Evolutionary conservation across 2,329 filamentous ascomycete species (phyloP), one percentile per base, ranked within the genome.

Genomic region (Ambrosiella xylebori): DNA sequence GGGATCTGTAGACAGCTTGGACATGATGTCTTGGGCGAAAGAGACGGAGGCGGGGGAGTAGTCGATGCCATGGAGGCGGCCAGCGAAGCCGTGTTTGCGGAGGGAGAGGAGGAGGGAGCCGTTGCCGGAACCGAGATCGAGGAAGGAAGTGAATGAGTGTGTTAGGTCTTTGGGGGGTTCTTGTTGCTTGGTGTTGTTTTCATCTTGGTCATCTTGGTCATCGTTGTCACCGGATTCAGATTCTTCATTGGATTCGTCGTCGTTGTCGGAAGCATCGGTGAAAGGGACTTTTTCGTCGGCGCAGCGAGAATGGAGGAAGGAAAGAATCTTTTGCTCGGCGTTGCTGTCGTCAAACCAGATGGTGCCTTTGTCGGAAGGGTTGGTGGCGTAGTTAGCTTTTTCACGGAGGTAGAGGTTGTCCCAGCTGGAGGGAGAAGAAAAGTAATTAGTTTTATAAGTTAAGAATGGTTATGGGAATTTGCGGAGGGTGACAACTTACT

Each of bases 271-370:
- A 7, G n/a, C 51, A 27, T 9, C 27, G 45, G 2, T 12, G 6
- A 27, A 49, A 8, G 36, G 57, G 17, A 58, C 52, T 13, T 41
- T 49, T 12, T 41, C 36, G 39, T 58, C 57, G 11, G 19, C 7
- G 12, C 54, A 38, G 5, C 56, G 54, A 8, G 56, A 38, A 35
- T 56, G 80, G 67, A 95, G 77, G 68, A 85, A 89, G 8, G 73
- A 69, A 27, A 95, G 71, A 61, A 95, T 81, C 66, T 90, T 90
- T 62, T 82, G 76, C 66, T 95, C 88, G 61, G 93, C 93, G 66
- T 85, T 82, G 38, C 88, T 86, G 72, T 97, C 93, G 68, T 89
- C 85, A 77, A 98, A 98, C 93, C 93, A 98, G 65, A 93, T 82
- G 37, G 89, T 95, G 63, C 91, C 91, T 61, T 85, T 85, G 73